phyloP scores from a whole-genome alignment of 768 basidiomycete species.

The Leccinum pellstonianum region DNA sequence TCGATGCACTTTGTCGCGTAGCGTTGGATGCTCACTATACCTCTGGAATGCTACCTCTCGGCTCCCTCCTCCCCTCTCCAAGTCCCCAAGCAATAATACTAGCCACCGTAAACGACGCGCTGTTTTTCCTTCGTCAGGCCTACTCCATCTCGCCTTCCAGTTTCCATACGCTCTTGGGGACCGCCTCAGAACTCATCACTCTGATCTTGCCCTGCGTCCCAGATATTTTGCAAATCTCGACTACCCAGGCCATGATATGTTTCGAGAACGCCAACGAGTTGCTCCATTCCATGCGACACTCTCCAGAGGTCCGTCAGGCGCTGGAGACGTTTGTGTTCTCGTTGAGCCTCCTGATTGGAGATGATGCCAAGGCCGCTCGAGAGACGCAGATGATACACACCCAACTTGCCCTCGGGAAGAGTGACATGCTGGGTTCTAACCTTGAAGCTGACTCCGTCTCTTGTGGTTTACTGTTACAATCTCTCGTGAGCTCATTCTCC shows the following conservation, averaged over 20 bases:
- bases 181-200: slow-evolving; percentile 63
- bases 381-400: slow-evolving; percentile 75
- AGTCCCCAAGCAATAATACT: slow-evolving; percentile 51
- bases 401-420: slow-evolving; percentile 57
- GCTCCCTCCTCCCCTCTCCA: slow-evolving; percentile 52
- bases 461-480: slow-evolving; percentile 58
- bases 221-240: slow-evolving; percentile 61
- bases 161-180: slow-evolving; percentile 56
- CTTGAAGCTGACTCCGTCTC: slow-evolving; percentile 67
- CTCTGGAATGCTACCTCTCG: slow-evolving; percentile 49
- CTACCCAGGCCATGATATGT: slow-evolving; percentile 54
- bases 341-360: slow-evolving; percentile 59
- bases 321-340: slow-evolving; percentile 60
- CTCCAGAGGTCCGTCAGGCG: slow-evolving; percentile 51
- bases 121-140: slow-evolving; percentile 57
- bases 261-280: slow-evolving; percentile 49
- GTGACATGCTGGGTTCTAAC: slow-evolving; percentile 52
- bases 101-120: slow-evolving; percentile 56
- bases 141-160: slow-evolving; percentile 48
- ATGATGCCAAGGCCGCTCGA: slow-evolving; percentile 66
- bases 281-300: slow-evolving; percentile 51
- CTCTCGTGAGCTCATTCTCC: slow-evolving; percentile 46
- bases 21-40: slow-evolving; percentile 64
- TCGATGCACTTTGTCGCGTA: slow-evolving; percentile 67
- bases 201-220: slow-evolving; percentile 60